Conservation (phyloP, 1,284 basidiomycete genomes). For the Heliocybe sulcata region DNA sequence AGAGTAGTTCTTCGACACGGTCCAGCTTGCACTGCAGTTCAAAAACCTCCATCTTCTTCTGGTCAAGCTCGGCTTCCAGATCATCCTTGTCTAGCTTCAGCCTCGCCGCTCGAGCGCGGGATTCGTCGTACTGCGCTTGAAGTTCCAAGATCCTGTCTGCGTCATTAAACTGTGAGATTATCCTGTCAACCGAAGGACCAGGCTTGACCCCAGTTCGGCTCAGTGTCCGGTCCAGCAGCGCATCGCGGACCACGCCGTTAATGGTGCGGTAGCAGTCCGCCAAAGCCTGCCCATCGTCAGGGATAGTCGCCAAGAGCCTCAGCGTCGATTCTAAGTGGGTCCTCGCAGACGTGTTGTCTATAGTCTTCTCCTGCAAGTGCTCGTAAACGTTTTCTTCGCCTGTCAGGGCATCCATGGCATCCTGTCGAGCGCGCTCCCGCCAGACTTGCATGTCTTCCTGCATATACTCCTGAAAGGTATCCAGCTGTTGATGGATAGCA, state of each 20-base stretch:
- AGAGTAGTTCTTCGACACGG: too few species aligned
- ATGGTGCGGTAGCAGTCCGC: slow-evolving; percentile 90
- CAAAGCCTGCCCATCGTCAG: slow-evolving; percentile 76
- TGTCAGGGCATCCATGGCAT: slow-evolving; percentile 72
- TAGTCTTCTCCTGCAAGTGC: slow-evolving; percentile 74
- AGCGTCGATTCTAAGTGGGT: slow-evolving; percentile 89
- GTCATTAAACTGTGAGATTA: slow-evolving; percentile 89
- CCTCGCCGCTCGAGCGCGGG: slow-evolving; percentile 57
- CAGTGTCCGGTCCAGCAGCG: slow-evolving; percentile 94
- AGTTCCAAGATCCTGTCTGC: slow-evolving; percentile 77
- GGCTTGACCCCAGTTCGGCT: slow-evolving; percentile 76
- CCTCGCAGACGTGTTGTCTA: slow-evolving; percentile 72
- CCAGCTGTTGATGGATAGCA: slow-evolving; percentile 64
- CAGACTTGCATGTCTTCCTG: slow-evolving; percentile 79
- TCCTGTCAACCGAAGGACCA: slow-evolving; percentile 84
- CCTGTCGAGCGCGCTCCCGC: slow-evolving; percentile 71
- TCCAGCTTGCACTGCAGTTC: too few species aligned
- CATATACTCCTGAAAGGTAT: slow-evolving; percentile 58
- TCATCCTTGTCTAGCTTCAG: slow-evolving; percentile 69
- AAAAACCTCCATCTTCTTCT: too few species aligned
- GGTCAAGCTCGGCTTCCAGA: slow-evolving; percentile 78
- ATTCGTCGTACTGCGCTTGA: slow-evolving; percentile 75
- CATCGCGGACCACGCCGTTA: slow-evolving; percentile 87
- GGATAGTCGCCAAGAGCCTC: slow-evolving; percentile 88
- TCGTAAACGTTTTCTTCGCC: slow-evolving; percentile 74